These are phyloP conservation scores for Arxiozyma heterogenica DNA, from an alignment of 1,139 yeast genomes.

Conservation along the genomic window DNA sequence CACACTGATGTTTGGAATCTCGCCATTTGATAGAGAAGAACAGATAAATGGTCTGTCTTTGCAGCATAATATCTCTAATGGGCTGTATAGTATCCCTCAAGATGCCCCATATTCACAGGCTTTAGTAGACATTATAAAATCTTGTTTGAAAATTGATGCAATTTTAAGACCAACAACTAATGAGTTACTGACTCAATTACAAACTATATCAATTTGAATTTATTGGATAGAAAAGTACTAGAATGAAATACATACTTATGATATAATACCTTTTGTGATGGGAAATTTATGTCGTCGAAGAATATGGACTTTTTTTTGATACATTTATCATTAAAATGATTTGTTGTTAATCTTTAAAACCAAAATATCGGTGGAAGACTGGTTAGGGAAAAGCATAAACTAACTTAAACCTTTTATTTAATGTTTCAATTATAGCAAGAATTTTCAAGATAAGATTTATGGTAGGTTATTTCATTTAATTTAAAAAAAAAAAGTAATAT, in stretches of 20 bases:
- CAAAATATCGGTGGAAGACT: no score
- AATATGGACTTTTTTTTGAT: no score
- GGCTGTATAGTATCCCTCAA: slow-evolving; percentile 56
- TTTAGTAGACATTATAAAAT: slow-evolving; percentile 45
- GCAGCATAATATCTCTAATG: slow-evolving; percentile 65
- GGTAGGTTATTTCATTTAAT: no score
- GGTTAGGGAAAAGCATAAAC: no score
- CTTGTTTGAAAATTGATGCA: slow-evolving; percentile 56
- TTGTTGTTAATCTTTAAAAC: no score
- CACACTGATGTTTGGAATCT: slow-evolving; percentile 64
- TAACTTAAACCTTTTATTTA: no score
- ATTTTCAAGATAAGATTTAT: no score
- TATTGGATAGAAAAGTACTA: background rate
- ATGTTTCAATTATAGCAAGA: no score
- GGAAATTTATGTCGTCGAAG: background rate
- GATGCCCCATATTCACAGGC: slow-evolving; percentile 45
- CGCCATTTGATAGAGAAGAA: slow-evolving; percentile 84
- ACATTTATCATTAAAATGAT: no score
- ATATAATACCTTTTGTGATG: no score
- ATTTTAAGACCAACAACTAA: slow-evolving; percentile 53
- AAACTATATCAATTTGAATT: slow-evolving; percentile 7
- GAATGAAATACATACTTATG: background rate
- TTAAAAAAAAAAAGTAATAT: no score
- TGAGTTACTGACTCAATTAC: slow-evolving; percentile 26
- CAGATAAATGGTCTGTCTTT: slow-evolving; percentile 75